A percentile compares a stretch with the other conserved stretches of the same genome.
Evolutionary conservation across 352 stramenopile species (phyloP).

Genomic region (Globisporangium radiosum): DNA sequence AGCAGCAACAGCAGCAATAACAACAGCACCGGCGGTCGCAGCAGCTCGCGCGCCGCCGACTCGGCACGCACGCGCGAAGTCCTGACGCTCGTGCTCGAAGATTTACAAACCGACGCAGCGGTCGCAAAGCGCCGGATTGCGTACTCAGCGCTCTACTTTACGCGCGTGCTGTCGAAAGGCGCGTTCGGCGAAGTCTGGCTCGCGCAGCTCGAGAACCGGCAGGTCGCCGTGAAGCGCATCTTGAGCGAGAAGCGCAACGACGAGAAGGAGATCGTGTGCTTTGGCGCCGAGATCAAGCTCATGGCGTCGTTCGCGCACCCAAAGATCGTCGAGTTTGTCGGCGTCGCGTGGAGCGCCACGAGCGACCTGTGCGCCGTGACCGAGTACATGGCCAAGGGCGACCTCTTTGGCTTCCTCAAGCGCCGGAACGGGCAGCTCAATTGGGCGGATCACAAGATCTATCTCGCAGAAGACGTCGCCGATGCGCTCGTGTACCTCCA

Average conservation of each 20-base stretch:
- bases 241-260: conserved; percentile 77
- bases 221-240: conserved; percentile 81
- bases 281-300: conserved; percentile 80
- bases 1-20: conserved; percentile 10
- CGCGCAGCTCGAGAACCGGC: conserved; percentile 64
- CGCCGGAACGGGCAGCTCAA: conserved; percentile 56
- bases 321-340: conserved; percentile 81
- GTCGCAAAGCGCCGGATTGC: conserved; percentile 49
- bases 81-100: conserved; percentile 49
- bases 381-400: conserved; percentile 78
- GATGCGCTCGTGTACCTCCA: conserved; percentile 72
- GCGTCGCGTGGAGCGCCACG: conserved; percentile 65
- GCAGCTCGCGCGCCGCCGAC: conserved; percentile 13
- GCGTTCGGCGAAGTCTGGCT: conserved; percentile 86
- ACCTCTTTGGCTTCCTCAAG: conserved; percentile 72
- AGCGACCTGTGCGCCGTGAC: conserved; percentile 71
- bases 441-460: conserved; percentile 71
- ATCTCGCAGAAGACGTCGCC: conserved; percentile 63
- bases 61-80: conserved; percentile 37
- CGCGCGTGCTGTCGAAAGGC: conserved; percentile 76
- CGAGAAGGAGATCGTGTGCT: conserved; percentile 81
- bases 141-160: conserved; percentile 75
- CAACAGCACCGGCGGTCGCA: conserved; percentile 5
- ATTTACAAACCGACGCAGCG: conserved; percentile 58
- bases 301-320: conserved; percentile 77